Evolutionary conservation across 148 eudicot genomes (phyloP).

Genomic region (Chenopodium berlandieri): DNA sequence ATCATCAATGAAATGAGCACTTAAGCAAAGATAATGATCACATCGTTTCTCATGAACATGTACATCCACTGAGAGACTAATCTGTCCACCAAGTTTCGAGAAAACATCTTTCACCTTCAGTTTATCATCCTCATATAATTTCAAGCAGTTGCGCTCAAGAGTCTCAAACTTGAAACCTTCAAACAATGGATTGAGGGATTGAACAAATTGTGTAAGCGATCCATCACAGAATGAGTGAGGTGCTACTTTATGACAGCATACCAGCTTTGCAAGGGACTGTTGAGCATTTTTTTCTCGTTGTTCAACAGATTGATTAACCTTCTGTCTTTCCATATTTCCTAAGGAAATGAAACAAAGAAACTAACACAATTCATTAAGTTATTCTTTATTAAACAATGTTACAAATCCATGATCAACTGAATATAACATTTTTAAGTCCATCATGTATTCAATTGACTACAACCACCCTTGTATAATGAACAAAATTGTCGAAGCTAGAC

Average conservation of each 20-base stretch:
- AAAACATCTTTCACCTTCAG: background rate
- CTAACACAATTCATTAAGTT: too few species aligned
- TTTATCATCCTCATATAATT: too few species aligned
- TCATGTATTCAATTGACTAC: too few species aligned
- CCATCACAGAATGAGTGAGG: background rate
- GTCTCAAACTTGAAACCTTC: background rate
- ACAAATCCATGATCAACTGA: too few species aligned
- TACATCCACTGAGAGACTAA: slow-evolving; percentile 13
- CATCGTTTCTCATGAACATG: background rate
- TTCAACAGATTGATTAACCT: background rate
- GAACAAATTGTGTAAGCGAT: background rate
- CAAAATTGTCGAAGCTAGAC: too few species aligned
- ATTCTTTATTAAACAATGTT: too few species aligned
- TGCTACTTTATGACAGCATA: background rate
- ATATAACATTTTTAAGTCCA: too few species aligned
- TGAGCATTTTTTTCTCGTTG: background rate
- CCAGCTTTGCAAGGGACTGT: slow-evolving; percentile 5
- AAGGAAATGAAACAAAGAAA: background rate
- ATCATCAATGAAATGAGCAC: slow-evolving; percentile 24
- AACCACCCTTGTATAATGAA: too few species aligned
- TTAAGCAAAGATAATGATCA: slow-evolving; percentile 1
- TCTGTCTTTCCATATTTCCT: background rate
- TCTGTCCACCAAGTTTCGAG: slow-evolving; percentile 14
- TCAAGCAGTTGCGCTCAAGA: slow-evolving; percentile 15
- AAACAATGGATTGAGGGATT: background rate